Percentiles rank a stretch among this genome's conserved stretches.
Evolutionary conservation across 176 grass and related monocot species (phyloP).

Genomic region (Zea luxurians): DNA sequence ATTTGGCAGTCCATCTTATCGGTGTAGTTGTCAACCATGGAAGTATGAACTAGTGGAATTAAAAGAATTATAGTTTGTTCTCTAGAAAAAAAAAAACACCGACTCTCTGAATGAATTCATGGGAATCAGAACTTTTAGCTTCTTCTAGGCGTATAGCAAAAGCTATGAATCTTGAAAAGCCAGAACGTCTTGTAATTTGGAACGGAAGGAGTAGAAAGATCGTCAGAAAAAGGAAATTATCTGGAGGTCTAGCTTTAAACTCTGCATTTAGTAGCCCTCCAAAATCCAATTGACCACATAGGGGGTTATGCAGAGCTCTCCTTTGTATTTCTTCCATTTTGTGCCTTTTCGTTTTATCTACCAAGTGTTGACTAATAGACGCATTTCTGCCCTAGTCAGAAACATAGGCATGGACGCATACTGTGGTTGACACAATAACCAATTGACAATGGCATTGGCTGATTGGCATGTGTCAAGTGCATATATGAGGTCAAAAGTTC

Average conservation of each 20-base stretch:
- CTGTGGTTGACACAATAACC: too few relatives aligned
- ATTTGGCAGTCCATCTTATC: too few relatives aligned
- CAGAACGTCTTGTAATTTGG: too few relatives aligned
- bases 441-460: neutral
- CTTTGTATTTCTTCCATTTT: neutral
- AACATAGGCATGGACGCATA: neutral
- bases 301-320: neutral
- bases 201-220: too few relatives aligned
- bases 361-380: neutral
- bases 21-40: too few relatives aligned
- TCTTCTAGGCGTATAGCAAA: too few relatives aligned
- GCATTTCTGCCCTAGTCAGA: neutral
- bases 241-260: neutral
- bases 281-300: neutral
- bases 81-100: too few relatives aligned
- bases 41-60: too few relatives aligned
- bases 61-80: too few relatives aligned
- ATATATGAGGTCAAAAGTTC: neutral
- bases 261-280: neutral
- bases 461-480: neutral
- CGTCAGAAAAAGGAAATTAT: neutral
- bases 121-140: too few relatives aligned
- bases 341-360: neutral
- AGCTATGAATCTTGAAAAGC: too few relatives aligned
- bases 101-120: too few relatives aligned